These are phyloP conservation scores for Olyra latifolia DNA, from an alignment of 176 grass and related monocot species.

Conservation along the genomic window DNA sequence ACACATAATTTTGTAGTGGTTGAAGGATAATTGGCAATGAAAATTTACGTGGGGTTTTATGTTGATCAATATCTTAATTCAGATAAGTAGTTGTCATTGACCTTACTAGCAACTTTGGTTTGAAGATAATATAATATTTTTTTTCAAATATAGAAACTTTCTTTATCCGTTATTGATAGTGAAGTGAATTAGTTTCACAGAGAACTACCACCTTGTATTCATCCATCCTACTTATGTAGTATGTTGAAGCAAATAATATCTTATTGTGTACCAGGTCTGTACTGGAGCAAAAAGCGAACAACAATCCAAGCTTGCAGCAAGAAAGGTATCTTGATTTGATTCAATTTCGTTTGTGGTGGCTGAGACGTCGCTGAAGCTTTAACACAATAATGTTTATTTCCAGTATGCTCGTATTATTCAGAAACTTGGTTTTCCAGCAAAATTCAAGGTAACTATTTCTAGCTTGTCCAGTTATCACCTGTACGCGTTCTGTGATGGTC, in stretches of 20 bases:
- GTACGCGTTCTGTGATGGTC: not conserved
- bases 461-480: slow-evolving; percentile 8
- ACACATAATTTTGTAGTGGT: not conserved
- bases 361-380: slow-evolving; percentile 19
- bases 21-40: not conserved
- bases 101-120: not conserved
- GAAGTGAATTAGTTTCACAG: not conserved
- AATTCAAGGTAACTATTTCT: slow-evolving; percentile 78
- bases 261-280: slow-evolving; percentile 64
- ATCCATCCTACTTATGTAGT: not conserved
- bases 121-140: not conserved
- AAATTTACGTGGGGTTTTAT: slow-evolving; percentile 10
- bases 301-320: slow-evolving; percentile 91
- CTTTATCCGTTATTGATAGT: not conserved
- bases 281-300: slow-evolving; percentile 95
- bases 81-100: not conserved
- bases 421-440: slow-evolving; percentile 96
- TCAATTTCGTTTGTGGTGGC: not conserved
- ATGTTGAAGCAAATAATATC: not conserved
- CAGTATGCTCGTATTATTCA: slow-evolving; percentile 99
- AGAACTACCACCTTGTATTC: not conserved
- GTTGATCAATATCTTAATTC: not conserved
- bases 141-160: not conserved
- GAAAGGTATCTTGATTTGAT: slow-evolving; percentile 63
- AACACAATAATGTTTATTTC: slow-evolving; percentile 27